Base-by-base conservation (phyloP, 2,329 filamentous ascomycete species). In the Nectriaceae sp. region DNA sequence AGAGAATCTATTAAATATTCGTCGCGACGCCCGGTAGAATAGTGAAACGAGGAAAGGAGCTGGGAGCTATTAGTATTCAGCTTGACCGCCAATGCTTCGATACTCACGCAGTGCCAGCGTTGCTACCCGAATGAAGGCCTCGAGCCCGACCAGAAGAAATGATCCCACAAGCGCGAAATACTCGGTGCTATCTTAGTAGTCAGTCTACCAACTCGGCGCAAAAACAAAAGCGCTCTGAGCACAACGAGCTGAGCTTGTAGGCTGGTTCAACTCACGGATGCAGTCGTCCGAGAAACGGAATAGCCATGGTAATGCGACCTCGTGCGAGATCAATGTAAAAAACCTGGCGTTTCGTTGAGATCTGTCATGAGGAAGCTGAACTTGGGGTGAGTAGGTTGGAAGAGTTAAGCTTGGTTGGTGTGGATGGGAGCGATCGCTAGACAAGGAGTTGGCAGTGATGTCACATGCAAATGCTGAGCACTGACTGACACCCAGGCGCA, bases 91-190 rank as follows among this genome's bases (percentile, higher is more conserved):
- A 39, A 33, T 29, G 36, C 21, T 4, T 31, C 33, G 44, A 39
- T 24, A 74, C 87, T 67, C 74, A 92, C 88, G 94, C 36, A 99
- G 80, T 29, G 90, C 89, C 53, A 97, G 81, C 2, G 94, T 97
- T 53, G 96, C 82, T 49, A 96, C 76, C 61, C 93, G 85, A 61
- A 96, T 87, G 52, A 96, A 64, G 47, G 85, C 85, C 70, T 99
- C 94, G 57, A 96, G 78, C 40, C 84, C 79, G 49, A 97, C 86
- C 31, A 99, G 81, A 44, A 90, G 63, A 63, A 97, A 88, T 6
- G 93, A 97, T 46, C 85, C 84, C 40, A 94, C 72, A 37, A 99
- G 82, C 33, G 92, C 90, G 54, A 95, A 72, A 73, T 97, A 97
- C 74, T 99, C 92, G 70, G 80, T 80, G 69, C 88, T 91, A 56